phyloP scores from a whole-genome alignment of 352 stramenopile species.

The Globisporangium polare region DNA sequence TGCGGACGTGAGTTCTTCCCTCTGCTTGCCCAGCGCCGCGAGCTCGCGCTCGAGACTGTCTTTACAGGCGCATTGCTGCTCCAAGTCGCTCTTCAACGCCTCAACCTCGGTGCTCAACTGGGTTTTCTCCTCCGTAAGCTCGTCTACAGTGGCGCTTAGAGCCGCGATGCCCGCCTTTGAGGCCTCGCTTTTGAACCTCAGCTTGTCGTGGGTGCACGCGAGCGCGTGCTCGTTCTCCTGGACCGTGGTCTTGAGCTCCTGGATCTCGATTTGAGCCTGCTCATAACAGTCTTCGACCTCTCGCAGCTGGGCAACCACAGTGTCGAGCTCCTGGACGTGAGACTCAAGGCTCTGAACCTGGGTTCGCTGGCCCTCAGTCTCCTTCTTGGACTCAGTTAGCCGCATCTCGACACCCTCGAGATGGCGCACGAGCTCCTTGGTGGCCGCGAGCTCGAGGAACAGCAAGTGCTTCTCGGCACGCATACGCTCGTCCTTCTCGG shows the following conservation, averaged over 20 bases:
- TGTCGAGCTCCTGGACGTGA: slow-evolving; percentile 1
- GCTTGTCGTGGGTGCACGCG: slow-evolving; percentile 11
- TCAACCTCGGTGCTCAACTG: background rate
- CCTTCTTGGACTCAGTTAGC: slow-evolving; percentile 14
- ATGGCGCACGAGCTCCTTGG: slow-evolving; percentile 37
- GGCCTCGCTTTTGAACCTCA: slow-evolving; percentile 6
- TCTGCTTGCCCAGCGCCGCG: background rate
- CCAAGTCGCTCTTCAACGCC: background rate
- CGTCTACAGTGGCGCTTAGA: slow-evolving; percentile 3
- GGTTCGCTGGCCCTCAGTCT: slow-evolving; percentile 9
- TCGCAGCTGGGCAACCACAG: background rate
- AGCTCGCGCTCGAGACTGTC: background rate
- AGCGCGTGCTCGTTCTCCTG: slow-evolving; percentile 8
- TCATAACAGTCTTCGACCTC: background rate
- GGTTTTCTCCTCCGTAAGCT: slow-evolving; percentile 2
- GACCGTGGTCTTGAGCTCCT: slow-evolving; percentile 10
- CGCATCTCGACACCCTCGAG: slow-evolving; percentile 36
- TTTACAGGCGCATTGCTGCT: background rate
- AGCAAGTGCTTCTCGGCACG: slow-evolving; percentile 42
- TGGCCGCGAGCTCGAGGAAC: slow-evolving; percentile 34
- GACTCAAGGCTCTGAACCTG: background rate
- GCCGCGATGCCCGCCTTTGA: background rate
- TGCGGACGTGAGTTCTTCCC: slow-evolving; percentile 6
- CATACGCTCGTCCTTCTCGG: slow-evolving; percentile 44
- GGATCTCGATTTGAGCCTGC: background rate